Evolutionary conservation across 1,284 basidiomycete genomes (phyloP).

Genomic region (Ustilago nuda): DNA sequence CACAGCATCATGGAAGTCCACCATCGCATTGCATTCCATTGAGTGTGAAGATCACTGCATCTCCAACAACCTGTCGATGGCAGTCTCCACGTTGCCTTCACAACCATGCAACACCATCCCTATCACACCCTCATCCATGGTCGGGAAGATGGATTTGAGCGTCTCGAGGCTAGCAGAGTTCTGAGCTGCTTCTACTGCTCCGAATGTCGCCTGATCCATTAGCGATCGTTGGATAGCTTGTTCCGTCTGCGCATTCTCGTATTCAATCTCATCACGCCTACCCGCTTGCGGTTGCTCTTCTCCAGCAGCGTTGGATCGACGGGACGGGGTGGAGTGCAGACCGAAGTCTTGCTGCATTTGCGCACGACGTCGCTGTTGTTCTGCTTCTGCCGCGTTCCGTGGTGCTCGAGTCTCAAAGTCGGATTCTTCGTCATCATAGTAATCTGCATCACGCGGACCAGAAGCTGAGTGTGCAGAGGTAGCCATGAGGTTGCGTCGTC

Average conservation of each 20-base stretch:
- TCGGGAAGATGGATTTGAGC: constrained; percentile 62
- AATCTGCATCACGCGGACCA: constrained; percentile 26
- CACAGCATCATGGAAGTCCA: neutral
- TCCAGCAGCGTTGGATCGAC: neutral
- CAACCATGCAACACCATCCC: constrained; percentile 60
- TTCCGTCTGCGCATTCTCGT: constrained; percentile 39
- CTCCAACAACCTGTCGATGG: constrained; percentile 62
- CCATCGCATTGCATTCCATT: neutral
- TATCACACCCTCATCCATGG: constrained; percentile 55
- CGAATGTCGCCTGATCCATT: constrained; percentile 28
- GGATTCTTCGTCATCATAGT: constrained; percentile 13
- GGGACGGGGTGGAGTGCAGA: constrained; percentile 27
- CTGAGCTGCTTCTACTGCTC: constrained; percentile 41
- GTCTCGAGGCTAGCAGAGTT: constrained; percentile 54
- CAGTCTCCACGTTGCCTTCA: constrained; percentile 57
- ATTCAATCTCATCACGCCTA: constrained; percentile 25
- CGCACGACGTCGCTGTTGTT: constrained; percentile 29
- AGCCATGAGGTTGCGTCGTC: constrained; percentile 44
- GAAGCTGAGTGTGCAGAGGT: constrained; percentile 6
- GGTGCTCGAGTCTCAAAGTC: neutral
- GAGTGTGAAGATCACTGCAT: constrained; percentile 38
- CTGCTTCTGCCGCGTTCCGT: constrained; percentile 33
- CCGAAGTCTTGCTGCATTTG: constrained; percentile 50
- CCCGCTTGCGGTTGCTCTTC: constrained; percentile 12
- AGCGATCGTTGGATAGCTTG: constrained; percentile 47